phyloP scores from a whole-genome alignment of 2,329 filamentous ascomycete genomes.

The Whalleya microplaca region DNA sequence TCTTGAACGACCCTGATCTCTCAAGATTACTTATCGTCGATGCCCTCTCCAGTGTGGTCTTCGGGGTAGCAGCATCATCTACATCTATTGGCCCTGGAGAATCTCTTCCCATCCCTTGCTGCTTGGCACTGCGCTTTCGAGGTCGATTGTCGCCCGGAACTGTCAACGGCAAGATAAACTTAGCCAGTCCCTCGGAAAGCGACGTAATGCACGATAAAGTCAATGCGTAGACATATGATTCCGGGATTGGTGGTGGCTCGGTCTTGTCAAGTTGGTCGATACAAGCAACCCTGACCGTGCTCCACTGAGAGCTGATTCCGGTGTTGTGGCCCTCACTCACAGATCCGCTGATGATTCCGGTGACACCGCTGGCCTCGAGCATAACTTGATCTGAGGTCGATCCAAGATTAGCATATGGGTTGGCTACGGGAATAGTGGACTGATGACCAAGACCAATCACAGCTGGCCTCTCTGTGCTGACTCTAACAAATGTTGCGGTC shows the following conservation, averaged over 20 bases:
- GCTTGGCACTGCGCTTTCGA: slow-evolving; percentile 53
- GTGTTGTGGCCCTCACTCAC: slow-evolving; percentile 69
- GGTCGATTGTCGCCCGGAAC: slow-evolving; percentile 71
- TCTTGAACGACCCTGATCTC: slow-evolving; percentile 70
- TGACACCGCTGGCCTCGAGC: slow-evolving; percentile 83
- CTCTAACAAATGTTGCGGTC: slow-evolving; percentile 84
- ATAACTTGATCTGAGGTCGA: slow-evolving; percentile 79
- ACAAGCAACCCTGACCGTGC: slow-evolving; percentile 80
- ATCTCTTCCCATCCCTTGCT: slow-evolving; percentile 45
- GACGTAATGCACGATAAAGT: slow-evolving; percentile 87
- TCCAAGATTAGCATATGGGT: slow-evolving; percentile 58
- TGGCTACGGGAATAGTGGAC: slow-evolving; percentile 76
- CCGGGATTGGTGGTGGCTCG: slow-evolving; percentile 79
- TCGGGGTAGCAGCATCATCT: slow-evolving; percentile 38
- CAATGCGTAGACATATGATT: slow-evolving; percentile 92
- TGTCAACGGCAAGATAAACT: slow-evolving; percentile 89
- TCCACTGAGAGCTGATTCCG: slow-evolving; percentile 92
- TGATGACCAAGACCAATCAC: slow-evolving; percentile 89
- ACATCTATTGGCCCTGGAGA: slow-evolving; percentile 46
- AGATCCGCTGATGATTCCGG: slow-evolving; percentile 81
- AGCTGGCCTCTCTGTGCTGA: slow-evolving; percentile 87
- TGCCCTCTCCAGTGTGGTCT: slow-evolving; percentile 35
- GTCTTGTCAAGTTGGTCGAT: slow-evolving; percentile 94
- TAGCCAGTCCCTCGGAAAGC: slow-evolving; percentile 89
- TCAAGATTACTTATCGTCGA: slow-evolving; percentile 47